Evolutionary conservation across 257 asterid species (phyloP), one percentile per base, ranked within the genome.

Genomic region (Nicotiana noctiflora): DNA sequence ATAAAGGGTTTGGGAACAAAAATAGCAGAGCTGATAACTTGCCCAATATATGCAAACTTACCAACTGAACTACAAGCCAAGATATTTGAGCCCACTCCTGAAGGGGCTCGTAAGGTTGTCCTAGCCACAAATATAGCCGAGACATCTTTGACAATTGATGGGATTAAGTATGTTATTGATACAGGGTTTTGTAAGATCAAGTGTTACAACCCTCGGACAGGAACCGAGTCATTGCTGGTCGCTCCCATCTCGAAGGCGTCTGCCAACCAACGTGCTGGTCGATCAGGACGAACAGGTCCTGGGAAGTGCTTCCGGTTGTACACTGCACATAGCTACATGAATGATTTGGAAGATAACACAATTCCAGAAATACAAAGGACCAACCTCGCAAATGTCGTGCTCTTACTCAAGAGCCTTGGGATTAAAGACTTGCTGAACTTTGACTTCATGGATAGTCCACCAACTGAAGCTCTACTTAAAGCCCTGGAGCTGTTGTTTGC

Each of bases 391-490:
- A 88, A 89, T 67, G 92, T 88, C 15, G 95, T 90, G 32, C 97
- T 92, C 68, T 77, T 89, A 79, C 91, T 92, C 67, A 92, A 89
- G 90, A 90, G 95, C 82, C 91, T 92, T 62, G 97, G 97, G 74
- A 92, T 92, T 81, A 84, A 89, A 77, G 97, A 92, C 84, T 83
- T 92, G 76, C 83, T 90, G 64, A 88, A 90, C 85, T 90, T 92
- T 85, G 97, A 92, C 75, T 90, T 92, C 84, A 92, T 92, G 97
- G 97, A 92, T 78, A 93, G 95, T 61, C 95, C 97, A n/a, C 91
- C 93, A 77, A 87, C 97, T 59, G 95, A 92, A 90, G 91, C 95
- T 82, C 83, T 92, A 80, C 64, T 90, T 82, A 90, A 90, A 87
- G 97, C 97, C 17, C 79, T 90, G 88, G 95, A 92, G 84, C 63